phyloP scores from a whole-genome alignment of 2,329 filamentous ascomycete genomes.

The Sordariomycetes sp. region DNA sequence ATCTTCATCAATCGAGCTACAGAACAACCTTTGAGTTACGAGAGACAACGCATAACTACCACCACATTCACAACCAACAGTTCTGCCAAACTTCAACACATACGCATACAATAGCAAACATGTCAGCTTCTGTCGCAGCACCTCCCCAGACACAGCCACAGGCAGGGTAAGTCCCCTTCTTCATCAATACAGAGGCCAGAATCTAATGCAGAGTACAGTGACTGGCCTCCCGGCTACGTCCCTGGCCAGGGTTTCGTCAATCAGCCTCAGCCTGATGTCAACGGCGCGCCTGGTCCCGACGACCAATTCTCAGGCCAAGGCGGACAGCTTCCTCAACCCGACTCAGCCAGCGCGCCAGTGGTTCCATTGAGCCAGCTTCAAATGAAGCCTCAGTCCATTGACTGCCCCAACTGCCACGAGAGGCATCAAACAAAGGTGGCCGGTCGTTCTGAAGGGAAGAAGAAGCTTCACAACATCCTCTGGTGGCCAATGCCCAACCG shows the following conservation, averaged over 20 bases:
- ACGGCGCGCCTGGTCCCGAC: neutral
- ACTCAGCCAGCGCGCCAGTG: neutral
- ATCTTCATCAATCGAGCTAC: too few species aligned
- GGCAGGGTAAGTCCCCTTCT: neutral
- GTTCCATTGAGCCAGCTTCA: constrained; percentile 10
- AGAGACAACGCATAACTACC: too few species aligned
- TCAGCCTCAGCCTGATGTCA: neutral
- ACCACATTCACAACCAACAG: too few species aligned
- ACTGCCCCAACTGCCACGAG: constrained; percentile 14
- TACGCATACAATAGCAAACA: too few species aligned
- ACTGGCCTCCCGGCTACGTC: constrained; percentile 3
- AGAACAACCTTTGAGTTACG: too few species aligned
- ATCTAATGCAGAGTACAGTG: neutral
- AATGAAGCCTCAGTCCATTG: constrained; percentile 10
- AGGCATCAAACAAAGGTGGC: constrained; percentile 8
- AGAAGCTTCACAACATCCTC: constrained; percentile 14
- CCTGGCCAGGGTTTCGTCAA: constrained; percentile 3
- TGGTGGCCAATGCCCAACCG: constrained; percentile 14
- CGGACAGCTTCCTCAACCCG: neutral
- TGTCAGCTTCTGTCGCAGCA: too few species aligned
- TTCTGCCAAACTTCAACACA: too few species aligned
- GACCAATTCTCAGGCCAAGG: neutral
- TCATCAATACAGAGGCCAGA: too few species aligned
- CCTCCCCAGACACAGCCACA: too few species aligned
- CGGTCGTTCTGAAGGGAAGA: constrained; percentile 10